Conservation (phyloP, 495 filamentous ascomycete genomes). For the Melanomma pulvis-pyrius region DNA sequence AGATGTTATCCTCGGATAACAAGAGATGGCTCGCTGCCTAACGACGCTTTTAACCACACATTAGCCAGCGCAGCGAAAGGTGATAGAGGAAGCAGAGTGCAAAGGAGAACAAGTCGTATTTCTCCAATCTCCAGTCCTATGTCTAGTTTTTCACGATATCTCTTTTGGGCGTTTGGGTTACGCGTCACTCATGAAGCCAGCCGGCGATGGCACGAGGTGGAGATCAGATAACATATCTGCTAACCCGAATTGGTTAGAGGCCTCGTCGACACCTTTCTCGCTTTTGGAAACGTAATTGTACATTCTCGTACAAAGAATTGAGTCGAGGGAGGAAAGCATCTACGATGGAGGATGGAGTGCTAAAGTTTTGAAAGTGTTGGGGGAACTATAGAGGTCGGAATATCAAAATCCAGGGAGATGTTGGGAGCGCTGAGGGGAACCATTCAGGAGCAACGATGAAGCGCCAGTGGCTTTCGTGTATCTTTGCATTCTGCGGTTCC, state of each 20-base stretch:
- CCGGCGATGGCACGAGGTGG: not conserved
- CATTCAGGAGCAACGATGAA: not conserved
- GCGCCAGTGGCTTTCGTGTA: not conserved
- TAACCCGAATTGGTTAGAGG: not conserved
- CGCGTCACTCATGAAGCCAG: conserved; percentile 6
- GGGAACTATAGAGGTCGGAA: not conserved
- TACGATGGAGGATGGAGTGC: not conserved
- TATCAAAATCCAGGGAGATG: not conserved
- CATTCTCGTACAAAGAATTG: not conserved
- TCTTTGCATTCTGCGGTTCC: not conserved
- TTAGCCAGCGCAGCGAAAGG: too few species aligned
- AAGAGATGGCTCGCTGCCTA: not conserved
- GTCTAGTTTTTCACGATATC: conserved; percentile 1
- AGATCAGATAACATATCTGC: not conserved
- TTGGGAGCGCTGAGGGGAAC: not conserved
- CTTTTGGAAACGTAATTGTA: not conserved
- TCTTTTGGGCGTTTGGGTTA: conserved; percentile 12
- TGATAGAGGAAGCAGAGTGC: not conserved
- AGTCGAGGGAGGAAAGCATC: not conserved
- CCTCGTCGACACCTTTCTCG: not conserved
- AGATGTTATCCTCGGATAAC: not conserved
- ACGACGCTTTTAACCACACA: not conserved
- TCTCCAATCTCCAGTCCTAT: not conserved
- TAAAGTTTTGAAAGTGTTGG: not conserved
- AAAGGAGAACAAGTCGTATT: not conserved